Evolutionary conservation across 768 basidiomycete species (phyloP), one percentile per base, ranked within the genome.

Genomic region (Leccinellum rugosiceps): DNA sequence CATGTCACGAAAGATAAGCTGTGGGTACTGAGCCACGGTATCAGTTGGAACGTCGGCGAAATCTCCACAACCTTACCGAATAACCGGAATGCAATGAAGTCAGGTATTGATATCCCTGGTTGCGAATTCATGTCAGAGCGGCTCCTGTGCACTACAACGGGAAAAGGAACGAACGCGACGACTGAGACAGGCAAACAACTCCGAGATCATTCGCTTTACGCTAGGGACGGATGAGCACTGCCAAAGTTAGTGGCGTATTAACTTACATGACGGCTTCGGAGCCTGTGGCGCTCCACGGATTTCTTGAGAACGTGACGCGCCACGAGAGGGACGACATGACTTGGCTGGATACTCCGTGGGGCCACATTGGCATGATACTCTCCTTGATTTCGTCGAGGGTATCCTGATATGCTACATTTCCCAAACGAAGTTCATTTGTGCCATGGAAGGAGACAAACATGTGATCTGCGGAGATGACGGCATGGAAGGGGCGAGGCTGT

Each of bases 91-190:
- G 84, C 32, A 83, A 76, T n/a, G 80, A 77, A 25, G 88, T 81
- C 62, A 84, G 75, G 60, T 87, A 90, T n/a, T 80, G 74, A 64
- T 84, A 91, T 35, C 89, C 89, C 88, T 91, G n/a, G 47, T 47
- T 61, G 44, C 28, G 50, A 60, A 23, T 55, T 50, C 6, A 21
- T 46, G 28, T 56, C 56, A 58, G 19, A 19, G n/a, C n/a, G 38
- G n/a, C n/a, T n/a, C n/a, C 9, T 19, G 58, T 38, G 8, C 28
- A 58, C 11, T 58, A 51, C 28, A 35, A 48, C 25, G 52, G 46
- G 57, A 49, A 54, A 52, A 19, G 19, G 25, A 50, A 73, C 79
- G 56, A 64, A 88, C 88, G 64, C 83, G 76, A 56, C 75, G 71
- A 48, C 83, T 79, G 62, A 90, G 82, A 30, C 86, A 73, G 8